Evolutionary conservation across 345 rosid genomes (phyloP).

Genomic region (Syzygium grande): DNA sequence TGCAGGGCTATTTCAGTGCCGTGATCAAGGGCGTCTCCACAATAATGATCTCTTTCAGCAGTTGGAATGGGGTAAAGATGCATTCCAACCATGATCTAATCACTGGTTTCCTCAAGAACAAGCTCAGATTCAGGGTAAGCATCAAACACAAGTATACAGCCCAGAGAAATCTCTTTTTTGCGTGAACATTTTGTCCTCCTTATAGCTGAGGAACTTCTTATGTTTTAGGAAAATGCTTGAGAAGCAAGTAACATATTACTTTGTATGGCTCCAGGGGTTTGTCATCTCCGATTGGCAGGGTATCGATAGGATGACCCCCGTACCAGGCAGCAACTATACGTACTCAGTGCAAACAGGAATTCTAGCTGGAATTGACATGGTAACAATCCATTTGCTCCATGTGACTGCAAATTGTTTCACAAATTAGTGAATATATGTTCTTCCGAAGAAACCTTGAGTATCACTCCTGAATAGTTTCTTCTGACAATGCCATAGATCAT

Average conservation of each 20-base stretch:
- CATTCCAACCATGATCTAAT: slow-evolving; percentile 52
- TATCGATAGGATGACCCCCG: slow-evolving; percentile 55
- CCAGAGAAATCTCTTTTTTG: not conserved
- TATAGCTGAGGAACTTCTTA: not conserved
- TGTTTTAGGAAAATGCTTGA: not conserved
- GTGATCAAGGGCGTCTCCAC: slow-evolving; percentile 58
- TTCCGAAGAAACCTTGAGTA: not conserved
- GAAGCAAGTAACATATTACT: not conserved
- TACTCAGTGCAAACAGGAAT: slow-evolving; percentile 40
- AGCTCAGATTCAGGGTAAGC: slow-evolving; percentile 49
- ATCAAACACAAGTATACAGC: not conserved
- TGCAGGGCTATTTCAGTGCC: slow-evolving; percentile 45
- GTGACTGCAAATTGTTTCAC: not conserved
- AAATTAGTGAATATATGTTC: not conserved
- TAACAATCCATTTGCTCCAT: not conserved
- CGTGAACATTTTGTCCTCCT: not conserved
- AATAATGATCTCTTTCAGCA: slow-evolving; percentile 66
- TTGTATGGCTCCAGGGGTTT: slow-evolving; percentile 43
- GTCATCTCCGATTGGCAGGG: slow-evolving; percentile 78
- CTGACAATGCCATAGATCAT: slow-evolving; percentile 32
- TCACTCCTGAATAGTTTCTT: not conserved
- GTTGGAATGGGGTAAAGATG: slow-evolving; percentile 65
- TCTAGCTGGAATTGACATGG: slow-evolving; percentile 81
- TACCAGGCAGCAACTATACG: slow-evolving; percentile 54
- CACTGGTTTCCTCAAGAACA: slow-evolving; percentile 44